Percentiles rank a stretch among this genome's conserved stretches.
These are phyloP conservation scores for Sporothrix variecibatus DNA, from an alignment of 2,329 filamentous ascomycete species.

Conservation along the genomic window DNA sequence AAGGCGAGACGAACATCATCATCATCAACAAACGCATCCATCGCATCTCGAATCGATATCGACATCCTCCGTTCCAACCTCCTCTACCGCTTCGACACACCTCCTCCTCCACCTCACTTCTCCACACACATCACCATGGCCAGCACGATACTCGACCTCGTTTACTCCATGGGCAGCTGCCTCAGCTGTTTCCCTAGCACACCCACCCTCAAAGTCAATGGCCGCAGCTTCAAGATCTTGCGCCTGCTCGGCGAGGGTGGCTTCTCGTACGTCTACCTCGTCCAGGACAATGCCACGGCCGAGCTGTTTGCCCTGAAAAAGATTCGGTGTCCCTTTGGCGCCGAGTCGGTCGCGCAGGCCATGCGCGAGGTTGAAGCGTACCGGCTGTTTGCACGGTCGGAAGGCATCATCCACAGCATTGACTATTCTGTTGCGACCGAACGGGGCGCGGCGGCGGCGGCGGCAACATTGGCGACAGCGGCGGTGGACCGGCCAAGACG, in stretches of 20 bases:
- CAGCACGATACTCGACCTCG: slow-evolving; percentile 80
- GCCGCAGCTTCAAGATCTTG: slow-evolving; percentile 91
- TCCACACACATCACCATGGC: slow-evolving; percentile 56
- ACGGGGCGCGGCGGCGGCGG: slow-evolving; percentile 55
- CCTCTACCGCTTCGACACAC: not conserved
- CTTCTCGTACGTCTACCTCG: slow-evolving; percentile 98
- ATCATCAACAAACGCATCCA: not conserved
- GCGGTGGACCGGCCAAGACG: slow-evolving; percentile 71
- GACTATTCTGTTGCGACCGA: slow-evolving; percentile 83
- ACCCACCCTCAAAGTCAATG: slow-evolving; percentile 93
- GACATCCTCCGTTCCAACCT: not conserved
- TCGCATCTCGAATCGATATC: not conserved
- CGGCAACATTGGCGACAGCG: slow-evolving; percentile 50
- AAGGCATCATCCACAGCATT: slow-evolving; percentile 82
- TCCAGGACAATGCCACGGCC: slow-evolving; percentile 82
- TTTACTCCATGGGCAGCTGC: slow-evolving; percentile 92
- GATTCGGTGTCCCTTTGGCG: slow-evolving; percentile 96
- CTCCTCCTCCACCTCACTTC: not conserved
- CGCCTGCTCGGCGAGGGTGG: slow-evolving; percentile 94
- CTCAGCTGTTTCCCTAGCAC: slow-evolving; percentile 95
- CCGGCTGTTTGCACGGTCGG: slow-evolving; percentile 78
- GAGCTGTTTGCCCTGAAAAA: slow-evolving; percentile 95
- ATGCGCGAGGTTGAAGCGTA: slow-evolving; percentile 98
- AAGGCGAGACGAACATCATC: not conserved
- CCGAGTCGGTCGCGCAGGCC: slow-evolving; percentile 91